Conservation (phyloP, 2,329 filamentous ascomycete genomes). For the Diaporthe velutina region DNA sequence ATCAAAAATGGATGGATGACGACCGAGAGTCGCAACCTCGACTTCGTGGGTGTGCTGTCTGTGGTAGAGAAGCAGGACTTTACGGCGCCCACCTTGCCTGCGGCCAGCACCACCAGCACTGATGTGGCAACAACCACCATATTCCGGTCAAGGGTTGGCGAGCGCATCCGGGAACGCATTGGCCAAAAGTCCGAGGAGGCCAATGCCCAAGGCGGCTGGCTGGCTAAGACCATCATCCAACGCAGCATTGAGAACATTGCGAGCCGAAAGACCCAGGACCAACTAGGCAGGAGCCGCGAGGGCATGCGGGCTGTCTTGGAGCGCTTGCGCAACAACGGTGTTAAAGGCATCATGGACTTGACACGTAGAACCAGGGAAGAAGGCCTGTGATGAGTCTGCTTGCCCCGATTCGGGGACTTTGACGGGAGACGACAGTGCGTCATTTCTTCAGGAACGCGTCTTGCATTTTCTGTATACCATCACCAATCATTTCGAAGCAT, state of each 20-base stretch:
- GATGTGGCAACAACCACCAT: constrained; percentile 81
- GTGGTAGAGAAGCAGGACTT: constrained; percentile 84
- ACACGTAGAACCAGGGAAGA: constrained; percentile 58
- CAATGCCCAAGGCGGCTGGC: constrained; percentile 51
- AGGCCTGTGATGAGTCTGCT: constrained; percentile 25
- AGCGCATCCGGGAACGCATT: constrained; percentile 71
- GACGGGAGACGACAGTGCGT: not conserved
- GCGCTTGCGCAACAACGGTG: constrained; percentile 70
- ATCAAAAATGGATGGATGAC: constrained; percentile 86
- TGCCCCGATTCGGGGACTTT: not conserved
- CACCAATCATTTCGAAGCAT: constrained; percentile 33
- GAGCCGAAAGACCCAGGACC: constrained; percentile 81
- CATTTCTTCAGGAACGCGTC: not conserved
- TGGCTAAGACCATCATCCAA: constrained; percentile 70
- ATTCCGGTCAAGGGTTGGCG: constrained; percentile 79
- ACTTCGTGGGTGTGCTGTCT: constrained; percentile 84
- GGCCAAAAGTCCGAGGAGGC: constrained; percentile 55
- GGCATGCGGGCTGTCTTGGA: constrained; percentile 88
- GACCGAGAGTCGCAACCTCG: constrained; percentile 84
- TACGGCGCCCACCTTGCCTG: constrained; percentile 52
- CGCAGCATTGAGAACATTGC: constrained; percentile 84
- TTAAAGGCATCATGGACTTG: constrained; percentile 70
- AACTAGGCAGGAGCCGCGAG: constrained; percentile 83
- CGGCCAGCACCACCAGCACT: constrained; percentile 59
- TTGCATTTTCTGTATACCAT: constrained; percentile 29